Conservation (phyloP, 352 stramenopile species). For the Paralagenidium karlingii region DNA sequence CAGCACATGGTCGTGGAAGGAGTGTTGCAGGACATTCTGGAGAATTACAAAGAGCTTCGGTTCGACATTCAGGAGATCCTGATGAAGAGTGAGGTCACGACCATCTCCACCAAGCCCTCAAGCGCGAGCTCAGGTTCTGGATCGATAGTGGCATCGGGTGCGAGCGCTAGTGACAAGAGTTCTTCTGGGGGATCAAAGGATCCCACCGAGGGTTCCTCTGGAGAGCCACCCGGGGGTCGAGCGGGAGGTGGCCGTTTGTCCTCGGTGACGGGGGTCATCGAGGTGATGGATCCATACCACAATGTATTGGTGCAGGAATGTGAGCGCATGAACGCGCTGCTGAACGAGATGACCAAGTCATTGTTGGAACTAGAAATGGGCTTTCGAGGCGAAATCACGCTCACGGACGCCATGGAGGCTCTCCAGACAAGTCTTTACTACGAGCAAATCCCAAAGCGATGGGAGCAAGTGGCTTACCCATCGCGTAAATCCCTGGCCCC, state of each 20-base stretch:
- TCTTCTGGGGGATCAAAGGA: too few species aligned
- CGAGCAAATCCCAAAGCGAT: slow-evolving; percentile 55
- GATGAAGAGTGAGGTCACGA: too few species aligned
- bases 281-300: slow-evolving; percentile 77
- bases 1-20: slow-evolving; percentile 74
- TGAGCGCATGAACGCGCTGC: slow-evolving; percentile 77
- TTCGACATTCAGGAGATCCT: slow-evolving; percentile 77
- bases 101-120: too few species aligned
- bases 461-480: slow-evolving; percentile 66
- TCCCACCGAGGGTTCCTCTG: too few species aligned
- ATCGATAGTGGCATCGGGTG: slow-evolving; percentile 10
- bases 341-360: slow-evolving; percentile 63
- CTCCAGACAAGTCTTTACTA: slow-evolving; percentile 71
- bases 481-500: slow-evolving; percentile 61
- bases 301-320: slow-evolving; percentile 86
- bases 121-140: too few species aligned
- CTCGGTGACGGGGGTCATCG: slow-evolving; percentile 14
- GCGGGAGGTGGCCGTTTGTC: slow-evolving; percentile 21
- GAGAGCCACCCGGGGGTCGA: too few species aligned
- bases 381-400: slow-evolving; percentile 81
- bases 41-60: slow-evolving; percentile 78
- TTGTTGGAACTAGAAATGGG: slow-evolving; percentile 77
- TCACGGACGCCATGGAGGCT: slow-evolving; percentile 79
- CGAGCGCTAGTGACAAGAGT: slow-evolving; percentile 1
- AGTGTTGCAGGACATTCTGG: slow-evolving; percentile 83